Conservation (phyloP, 2,329 filamentous ascomycete genomes). For the Ophiostoma fasciatum region DNA sequence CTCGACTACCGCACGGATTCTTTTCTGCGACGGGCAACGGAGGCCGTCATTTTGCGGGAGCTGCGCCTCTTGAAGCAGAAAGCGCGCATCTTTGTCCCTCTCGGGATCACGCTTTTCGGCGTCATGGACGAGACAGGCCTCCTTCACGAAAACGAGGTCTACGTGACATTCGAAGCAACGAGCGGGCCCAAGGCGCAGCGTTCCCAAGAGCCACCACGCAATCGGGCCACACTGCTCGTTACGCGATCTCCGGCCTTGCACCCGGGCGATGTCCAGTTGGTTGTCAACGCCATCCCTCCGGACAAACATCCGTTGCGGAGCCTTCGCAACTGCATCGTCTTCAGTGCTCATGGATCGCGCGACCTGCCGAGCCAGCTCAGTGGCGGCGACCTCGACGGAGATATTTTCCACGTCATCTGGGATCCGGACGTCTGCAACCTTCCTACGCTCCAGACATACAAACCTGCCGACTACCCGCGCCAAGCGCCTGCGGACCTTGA, state of each 20-base stretch:
- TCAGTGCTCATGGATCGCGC: constrained; percentile 53
- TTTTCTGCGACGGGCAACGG: constrained; percentile 57
- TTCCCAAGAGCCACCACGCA: constrained; percentile 9
- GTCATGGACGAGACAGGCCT: constrained; percentile 69
- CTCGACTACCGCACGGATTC: constrained; percentile 52
- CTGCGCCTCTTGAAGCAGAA: constrained; percentile 66
- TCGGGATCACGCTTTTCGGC: constrained; percentile 65
- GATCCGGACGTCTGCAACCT: constrained; percentile 32
- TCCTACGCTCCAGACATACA: constrained; percentile 25
- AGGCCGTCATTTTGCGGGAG: constrained; percentile 54
- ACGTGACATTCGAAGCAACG: constrained; percentile 29
- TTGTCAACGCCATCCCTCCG: constrained; percentile 45
- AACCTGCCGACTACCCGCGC: constrained; percentile 56
- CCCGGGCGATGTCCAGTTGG: constrained; percentile 64
- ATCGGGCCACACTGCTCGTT: constrained; percentile 38
- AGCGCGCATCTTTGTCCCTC: constrained; percentile 53
- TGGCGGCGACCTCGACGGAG: constrained; percentile 74
- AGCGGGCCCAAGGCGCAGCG: constrained; percentile 9
- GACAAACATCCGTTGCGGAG: constrained; percentile 40
- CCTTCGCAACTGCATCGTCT: constrained; percentile 62
- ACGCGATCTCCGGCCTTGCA: constrained; percentile 72
- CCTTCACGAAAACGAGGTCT: constrained; percentile 53
- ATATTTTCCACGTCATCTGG: constrained; percentile 69
- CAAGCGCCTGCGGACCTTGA: constrained; percentile 42
- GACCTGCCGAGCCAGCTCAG: constrained; percentile 68